A percentile compares a stretch with the other conserved stretches of the same genome.
phyloP scores from a whole-genome alignment of 2,329 filamentous ascomycete genomes.

The Fusarium veterinarium region DNA sequence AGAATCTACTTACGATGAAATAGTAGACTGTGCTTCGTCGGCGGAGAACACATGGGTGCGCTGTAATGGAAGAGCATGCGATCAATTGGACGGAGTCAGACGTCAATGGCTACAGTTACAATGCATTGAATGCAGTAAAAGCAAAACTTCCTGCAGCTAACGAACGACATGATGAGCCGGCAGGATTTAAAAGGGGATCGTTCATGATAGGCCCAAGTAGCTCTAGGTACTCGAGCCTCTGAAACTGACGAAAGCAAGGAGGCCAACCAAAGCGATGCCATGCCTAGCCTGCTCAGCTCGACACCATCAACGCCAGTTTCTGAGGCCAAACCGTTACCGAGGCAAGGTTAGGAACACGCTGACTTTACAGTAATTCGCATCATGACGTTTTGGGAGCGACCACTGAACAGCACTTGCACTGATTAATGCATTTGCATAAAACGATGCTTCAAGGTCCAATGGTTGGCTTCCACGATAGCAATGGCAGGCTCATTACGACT shows the following conservation, averaged over 20 bases:
- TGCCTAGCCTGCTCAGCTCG: slow-evolving; percentile 4
- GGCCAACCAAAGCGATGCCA: slow-evolving; percentile 12
- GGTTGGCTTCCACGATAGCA: slow-evolving; percentile 48
- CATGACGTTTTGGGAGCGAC: slow-evolving; percentile 27
- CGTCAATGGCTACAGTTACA: slow-evolving; percentile 1
- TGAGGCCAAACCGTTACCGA: slow-evolving; percentile 30
- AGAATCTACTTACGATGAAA: slow-evolving; percentile 9
- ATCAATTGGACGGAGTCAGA: slow-evolving; percentile 23
- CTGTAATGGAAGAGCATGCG: slow-evolving; percentile 14
- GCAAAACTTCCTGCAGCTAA: slow-evolving; percentile 30
- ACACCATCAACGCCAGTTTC: slow-evolving; percentile 16
- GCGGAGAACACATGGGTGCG: slow-evolving; percentile 1
- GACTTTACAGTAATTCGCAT: slow-evolving; percentile 7
- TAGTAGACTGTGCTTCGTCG: background rate
- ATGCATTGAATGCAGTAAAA: background rate
- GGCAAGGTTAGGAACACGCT: slow-evolving; percentile 23
- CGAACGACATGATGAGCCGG: slow-evolving; percentile 16
- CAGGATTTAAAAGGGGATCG: background rate
- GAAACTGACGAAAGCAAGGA: slow-evolving; percentile 28
- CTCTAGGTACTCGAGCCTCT: slow-evolving; percentile 16
- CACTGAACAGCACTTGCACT: slow-evolving; percentile 37
- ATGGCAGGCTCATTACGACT: slow-evolving; percentile 39
- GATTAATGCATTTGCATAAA: slow-evolving; percentile 45
- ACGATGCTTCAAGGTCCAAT: slow-evolving; percentile 43
- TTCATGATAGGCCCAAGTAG: slow-evolving; percentile 3